A percentile compares a stretch with the other conserved stretches of the same genome.
These are phyloP conservation scores for Adansonia grandidieri DNA, from an alignment of 441 rosid species.

Conservation along the genomic window DNA sequence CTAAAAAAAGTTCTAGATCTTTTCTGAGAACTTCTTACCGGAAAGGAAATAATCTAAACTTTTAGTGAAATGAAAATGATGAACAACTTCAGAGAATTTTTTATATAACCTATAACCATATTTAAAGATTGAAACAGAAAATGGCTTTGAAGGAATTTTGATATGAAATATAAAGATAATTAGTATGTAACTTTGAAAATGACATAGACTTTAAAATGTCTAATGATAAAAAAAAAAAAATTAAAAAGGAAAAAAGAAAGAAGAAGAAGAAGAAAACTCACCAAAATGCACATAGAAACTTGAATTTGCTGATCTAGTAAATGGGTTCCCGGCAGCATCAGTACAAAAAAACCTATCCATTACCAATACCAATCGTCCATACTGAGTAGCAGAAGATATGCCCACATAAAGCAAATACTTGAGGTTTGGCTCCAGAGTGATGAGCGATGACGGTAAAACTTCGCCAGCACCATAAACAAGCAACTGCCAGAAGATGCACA, in stretches of 20 bases:
- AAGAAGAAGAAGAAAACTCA: slow-evolving; percentile 40
- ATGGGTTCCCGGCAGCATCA: slow-evolving; percentile 76
- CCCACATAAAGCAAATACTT: slow-evolving; percentile 72
- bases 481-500: slow-evolving; percentile 55
- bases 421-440: slow-evolving; percentile 55
- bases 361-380: slow-evolving; percentile 71
- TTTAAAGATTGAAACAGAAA: not conserved
- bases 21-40: not conserved
- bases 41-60: not conserved
- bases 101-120: not conserved
- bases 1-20: not conserved
- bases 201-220: not conserved
- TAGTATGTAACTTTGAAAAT: not conserved
- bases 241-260: too few species aligned
- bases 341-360: slow-evolving; percentile 76
- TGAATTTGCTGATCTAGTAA: slow-evolving; percentile 67
- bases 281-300: slow-evolving; percentile 76
- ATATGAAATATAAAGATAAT: not conserved
- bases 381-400: slow-evolving; percentile 51
- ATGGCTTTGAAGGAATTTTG: not conserved
- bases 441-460: slow-evolving; percentile 75
- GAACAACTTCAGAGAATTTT: not conserved
- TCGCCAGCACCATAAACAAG: slow-evolving; percentile 88
- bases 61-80: not conserved
- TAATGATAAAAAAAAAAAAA: not conserved